These are phyloP conservation scores for Psilocybe sp. DNA, from an alignment of 768 basidiomycete genomes.

Conservation along the genomic window DNA sequence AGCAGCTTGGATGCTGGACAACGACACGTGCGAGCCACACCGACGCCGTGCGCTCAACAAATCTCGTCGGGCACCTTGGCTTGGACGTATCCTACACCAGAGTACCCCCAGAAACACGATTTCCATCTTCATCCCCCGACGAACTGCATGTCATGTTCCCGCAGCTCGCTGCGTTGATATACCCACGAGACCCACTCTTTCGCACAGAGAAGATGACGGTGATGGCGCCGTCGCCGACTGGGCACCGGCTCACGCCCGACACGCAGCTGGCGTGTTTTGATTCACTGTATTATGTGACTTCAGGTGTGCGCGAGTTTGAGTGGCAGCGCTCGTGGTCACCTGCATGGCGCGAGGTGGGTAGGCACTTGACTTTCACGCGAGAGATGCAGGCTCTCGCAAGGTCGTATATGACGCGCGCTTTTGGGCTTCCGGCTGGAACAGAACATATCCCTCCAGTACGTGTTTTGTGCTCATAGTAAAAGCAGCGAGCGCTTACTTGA, in stretches of 20 bases:
- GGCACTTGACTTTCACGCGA: slow-evolving; percentile 33
- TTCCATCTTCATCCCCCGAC: slow-evolving; percentile 7
- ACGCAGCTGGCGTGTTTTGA: slow-evolving; percentile 32
- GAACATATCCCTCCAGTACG: slow-evolving; percentile 32
- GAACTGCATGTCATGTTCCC: slow-evolving; percentile 26
- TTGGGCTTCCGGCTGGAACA: slow-evolving; percentile 16
- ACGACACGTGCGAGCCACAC: slow-evolving; percentile 19
- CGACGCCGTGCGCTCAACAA: slow-evolving; percentile 21
- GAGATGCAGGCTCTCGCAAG: slow-evolving; percentile 26
- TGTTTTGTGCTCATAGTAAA: not conserved
- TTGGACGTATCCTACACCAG: slow-evolving; percentile 35
- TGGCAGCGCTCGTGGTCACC: slow-evolving; percentile 37
- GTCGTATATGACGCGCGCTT: slow-evolving; percentile 29
- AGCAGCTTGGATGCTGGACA: slow-evolving; percentile 31
- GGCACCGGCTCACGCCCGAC: slow-evolving; percentile 21
- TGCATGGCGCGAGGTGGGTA: slow-evolving; percentile 38
- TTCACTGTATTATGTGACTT: slow-evolving; percentile 29
- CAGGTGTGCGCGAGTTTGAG: slow-evolving; percentile 25
- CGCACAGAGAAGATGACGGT: slow-evolving; percentile 18
- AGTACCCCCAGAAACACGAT: slow-evolving; percentile 21
- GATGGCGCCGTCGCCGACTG: slow-evolving; percentile 21
- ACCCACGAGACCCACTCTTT: slow-evolving; percentile 18
- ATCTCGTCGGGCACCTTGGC: slow-evolving; percentile 28
- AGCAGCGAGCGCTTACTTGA: too few species aligned
- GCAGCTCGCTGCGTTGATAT: slow-evolving; percentile 27